Conservation (phyloP, 2,329 filamentous ascomycete species). For the Fonsecaea pedrosoi region DNA sequence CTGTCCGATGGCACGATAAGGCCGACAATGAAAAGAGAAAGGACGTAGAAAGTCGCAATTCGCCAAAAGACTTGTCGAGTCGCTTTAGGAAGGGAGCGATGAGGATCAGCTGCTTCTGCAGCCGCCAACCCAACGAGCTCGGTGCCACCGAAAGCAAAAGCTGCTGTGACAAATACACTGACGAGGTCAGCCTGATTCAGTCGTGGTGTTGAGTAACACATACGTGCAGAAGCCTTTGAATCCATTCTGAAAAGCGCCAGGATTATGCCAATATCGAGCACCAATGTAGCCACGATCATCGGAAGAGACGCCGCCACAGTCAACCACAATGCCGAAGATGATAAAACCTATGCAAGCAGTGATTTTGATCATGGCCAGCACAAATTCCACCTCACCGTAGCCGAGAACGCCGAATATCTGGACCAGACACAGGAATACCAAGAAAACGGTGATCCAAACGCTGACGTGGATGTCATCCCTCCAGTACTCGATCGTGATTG, state of each 20-base stretch:
- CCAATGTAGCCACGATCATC: conserved; percentile 75
- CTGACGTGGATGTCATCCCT: conserved; percentile 42
- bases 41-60: conserved; percentile 87
- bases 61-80: conserved; percentile 96
- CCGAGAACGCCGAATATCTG: conserved; percentile 83
- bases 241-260: conserved; percentile 74
- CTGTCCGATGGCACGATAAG: conserved; percentile 75
- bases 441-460: conserved; percentile 71
- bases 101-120: conserved; percentile 64
- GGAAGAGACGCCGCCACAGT: conserved; percentile 76
- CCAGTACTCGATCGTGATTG: conserved; percentile 38
- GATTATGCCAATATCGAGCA: conserved; percentile 74
- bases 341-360: conserved; percentile 82
- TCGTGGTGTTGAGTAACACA: background rate
- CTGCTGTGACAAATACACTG: conserved; percentile 66
- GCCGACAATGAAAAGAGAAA: conserved; percentile 80
- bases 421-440: conserved; percentile 72
- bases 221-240: conserved; percentile 67
- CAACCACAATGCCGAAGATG: conserved; percentile 58
- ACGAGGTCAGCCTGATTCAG: background rate
- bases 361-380: conserved; percentile 80
- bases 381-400: conserved; percentile 83
- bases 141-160: conserved; percentile 68
- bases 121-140: conserved; percentile 68
- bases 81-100: conserved; percentile 79